Evolutionary conservation across 1,284 basidiomycete species (phyloP), one percentile per base, ranked within the genome.

Genomic region (Xerocomus alliaceus): DNA sequence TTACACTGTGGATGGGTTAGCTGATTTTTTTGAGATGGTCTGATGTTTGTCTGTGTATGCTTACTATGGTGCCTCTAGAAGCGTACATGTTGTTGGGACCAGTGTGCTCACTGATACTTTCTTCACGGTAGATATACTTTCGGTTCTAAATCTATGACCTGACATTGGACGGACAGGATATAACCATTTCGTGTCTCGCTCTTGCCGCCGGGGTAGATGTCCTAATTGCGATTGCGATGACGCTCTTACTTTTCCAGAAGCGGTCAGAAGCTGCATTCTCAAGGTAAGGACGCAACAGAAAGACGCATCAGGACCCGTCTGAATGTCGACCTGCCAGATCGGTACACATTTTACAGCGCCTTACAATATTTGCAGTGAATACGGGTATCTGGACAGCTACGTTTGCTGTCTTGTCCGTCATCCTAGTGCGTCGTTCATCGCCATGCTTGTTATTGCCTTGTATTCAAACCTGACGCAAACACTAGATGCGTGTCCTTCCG

Each of bases 121-220:
- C 5, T 44, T 54, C 20, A 24, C 5, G 69, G 67, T 69, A 64
- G 1, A 29, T 15, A 26, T 24, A 2, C n/a, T 29, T 39, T 10
- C 22, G n/a, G 20, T 26, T 61, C 29, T 7, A 28, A 34, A 29
- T 0, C 4, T 4, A 54, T 12, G 13, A 44, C 12, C 37, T 51
- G 51, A 6, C 22, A 20, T 20, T 22, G n/a, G 20, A 20, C 12
- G 13, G 18, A 42, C 11, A 61, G 60, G 7, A 0, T 7, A 3
- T 44, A 3, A 2, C 6, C 29, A 60, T 46, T 11, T 9, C 39
- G 5, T 10, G 1, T 22, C 4, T 64, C 24, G n/a, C 41, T 13
- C 11, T 24, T 13, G 41, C 41, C 22, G 41, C 41, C 6, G 41
- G 41, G 22, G 13, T 24, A 42, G 41, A 42, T 22, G 12, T 42